These are phyloP conservation scores for Rhodotorula sp. DNA, from an alignment of 1,284 basidiomycete species.

Conservation along the genomic window DNA sequence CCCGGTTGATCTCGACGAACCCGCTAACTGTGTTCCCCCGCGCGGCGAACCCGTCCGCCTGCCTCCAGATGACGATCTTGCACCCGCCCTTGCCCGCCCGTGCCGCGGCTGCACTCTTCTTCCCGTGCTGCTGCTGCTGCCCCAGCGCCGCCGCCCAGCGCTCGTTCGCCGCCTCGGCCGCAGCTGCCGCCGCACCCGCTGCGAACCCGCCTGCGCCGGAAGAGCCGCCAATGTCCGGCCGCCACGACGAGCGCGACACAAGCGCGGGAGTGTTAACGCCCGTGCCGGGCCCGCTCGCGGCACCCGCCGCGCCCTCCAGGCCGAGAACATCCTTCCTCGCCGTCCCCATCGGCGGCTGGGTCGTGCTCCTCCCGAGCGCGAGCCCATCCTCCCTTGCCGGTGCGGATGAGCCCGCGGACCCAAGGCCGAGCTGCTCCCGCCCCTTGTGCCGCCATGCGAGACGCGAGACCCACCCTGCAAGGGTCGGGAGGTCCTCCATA, in stretches of 20 bases:
- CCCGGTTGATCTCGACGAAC: constrained; percentile 42
- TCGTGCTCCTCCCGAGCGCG: constrained; percentile 12
- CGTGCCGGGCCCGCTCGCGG: constrained; percentile 22
- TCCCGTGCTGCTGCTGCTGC: neutral
- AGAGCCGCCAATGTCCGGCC: neutral
- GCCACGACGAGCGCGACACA: constrained; percentile 8
- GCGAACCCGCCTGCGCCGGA: neutral
- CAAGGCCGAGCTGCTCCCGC: constrained; percentile 8
- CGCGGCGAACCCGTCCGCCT: constrained; percentile 38
- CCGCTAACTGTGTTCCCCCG: constrained; percentile 42
- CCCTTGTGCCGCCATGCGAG: constrained; percentile 32
- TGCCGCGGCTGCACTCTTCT: constrained; percentile 9
- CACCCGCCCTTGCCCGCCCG: constrained; percentile 35
- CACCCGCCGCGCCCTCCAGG: neutral
- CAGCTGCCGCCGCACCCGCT: neutral
- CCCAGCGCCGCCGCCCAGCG: neutral
- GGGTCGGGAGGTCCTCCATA: constrained; percentile 34
- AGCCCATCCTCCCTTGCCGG: constrained; percentile 16
- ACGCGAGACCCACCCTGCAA: constrained; percentile 35
- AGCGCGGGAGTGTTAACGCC: constrained; percentile 40
- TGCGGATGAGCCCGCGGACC: neutral
- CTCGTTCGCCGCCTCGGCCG: neutral
- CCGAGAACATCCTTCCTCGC: neutral
- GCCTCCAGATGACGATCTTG: constrained; percentile 39
- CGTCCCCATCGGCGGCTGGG: constrained; percentile 1